Evolutionary conservation across 345 rosid genomes (phyloP).

Genomic region (Nasturtium officinale): DNA sequence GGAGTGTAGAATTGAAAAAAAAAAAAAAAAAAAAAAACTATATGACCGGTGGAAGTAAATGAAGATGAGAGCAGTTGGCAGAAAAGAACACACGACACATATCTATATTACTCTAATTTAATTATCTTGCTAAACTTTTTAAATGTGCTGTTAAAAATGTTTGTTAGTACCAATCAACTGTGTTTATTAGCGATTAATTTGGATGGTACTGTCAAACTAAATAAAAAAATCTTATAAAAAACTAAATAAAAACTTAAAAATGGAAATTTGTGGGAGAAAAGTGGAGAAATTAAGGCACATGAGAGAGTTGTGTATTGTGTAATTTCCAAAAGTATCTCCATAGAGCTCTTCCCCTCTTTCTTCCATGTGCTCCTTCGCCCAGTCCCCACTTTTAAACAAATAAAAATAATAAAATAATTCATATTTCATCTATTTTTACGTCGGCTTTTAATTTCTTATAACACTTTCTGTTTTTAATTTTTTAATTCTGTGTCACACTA

Average conservation of each 20-base stretch:
- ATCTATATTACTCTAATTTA: background rate
- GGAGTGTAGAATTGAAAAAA: no score
- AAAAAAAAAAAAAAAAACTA: no score
- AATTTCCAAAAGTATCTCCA: constrained; percentile 20
- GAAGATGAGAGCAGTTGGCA: background rate
- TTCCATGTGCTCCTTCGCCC: constrained; percentile 41
- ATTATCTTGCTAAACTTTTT: no score
- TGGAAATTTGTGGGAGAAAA: background rate
- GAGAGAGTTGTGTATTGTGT: constrained; percentile 28
- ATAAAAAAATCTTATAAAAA: background rate
- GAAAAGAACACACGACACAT: background rate
- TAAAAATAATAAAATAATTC: background rate
- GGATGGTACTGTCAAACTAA: background rate
- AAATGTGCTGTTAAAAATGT: no score
- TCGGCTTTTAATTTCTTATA: constrained; percentile 21
- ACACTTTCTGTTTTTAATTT: background rate
- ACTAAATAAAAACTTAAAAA: background rate
- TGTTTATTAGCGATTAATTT: background rate
- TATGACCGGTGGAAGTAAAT: background rate
- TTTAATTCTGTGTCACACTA: constrained; percentile 10
- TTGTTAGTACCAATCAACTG: no score
- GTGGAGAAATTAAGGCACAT: constrained; percentile 27
- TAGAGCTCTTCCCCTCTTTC: constrained; percentile 6
- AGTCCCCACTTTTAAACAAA: constrained; percentile 31
- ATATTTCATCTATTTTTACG: constrained; percentile 5